Percentiles rank a stretch among this genome's conserved stretches.
Conservation (phyloP, 2,329 filamentous ascomycete species). For the Beauveria scarabaeidicola region DNA sequence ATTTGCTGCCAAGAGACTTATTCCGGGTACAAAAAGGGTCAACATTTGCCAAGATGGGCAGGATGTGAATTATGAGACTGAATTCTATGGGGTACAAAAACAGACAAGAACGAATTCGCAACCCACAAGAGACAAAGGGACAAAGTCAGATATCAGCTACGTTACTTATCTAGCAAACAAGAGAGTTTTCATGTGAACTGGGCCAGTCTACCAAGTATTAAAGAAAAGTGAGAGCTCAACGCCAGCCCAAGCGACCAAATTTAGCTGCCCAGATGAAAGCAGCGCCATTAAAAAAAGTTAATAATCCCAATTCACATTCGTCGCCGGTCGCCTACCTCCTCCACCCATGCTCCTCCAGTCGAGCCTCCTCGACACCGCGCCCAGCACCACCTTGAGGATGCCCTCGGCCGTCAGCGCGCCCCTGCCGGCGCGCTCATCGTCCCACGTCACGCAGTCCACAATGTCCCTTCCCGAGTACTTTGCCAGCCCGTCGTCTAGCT, state of each 20-base stretch:
- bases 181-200: neutral
- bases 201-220: neutral
- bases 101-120: neutral
- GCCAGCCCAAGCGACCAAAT: neutral
- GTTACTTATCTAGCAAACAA: neutral
- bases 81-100: neutral
- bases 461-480: constrained; percentile 66
- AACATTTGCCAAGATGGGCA: neutral
- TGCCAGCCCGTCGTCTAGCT: constrained; percentile 64
- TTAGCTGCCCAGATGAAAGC: neutral
- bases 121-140: neutral
- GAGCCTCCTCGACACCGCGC: constrained; percentile 53
- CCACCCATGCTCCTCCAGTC: constrained; percentile 22
- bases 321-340: neutral
- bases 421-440: constrained; percentile 33
- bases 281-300: no score
- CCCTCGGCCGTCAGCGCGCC: constrained; percentile 53
- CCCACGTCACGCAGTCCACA: constrained; percentile 81
- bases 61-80: neutral
- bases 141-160: neutral
- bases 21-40: neutral
- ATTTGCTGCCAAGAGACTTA: neutral
- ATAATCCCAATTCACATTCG: no score
- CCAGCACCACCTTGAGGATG: constrained; percentile 76
- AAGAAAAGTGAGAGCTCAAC: neutral